A percentile compares a stretch with the other conserved stretches of the same genome.
Evolutionary conservation across 345 rosid genomes (phyloP).

Genomic region (Excoecaria agallocha): DNA sequence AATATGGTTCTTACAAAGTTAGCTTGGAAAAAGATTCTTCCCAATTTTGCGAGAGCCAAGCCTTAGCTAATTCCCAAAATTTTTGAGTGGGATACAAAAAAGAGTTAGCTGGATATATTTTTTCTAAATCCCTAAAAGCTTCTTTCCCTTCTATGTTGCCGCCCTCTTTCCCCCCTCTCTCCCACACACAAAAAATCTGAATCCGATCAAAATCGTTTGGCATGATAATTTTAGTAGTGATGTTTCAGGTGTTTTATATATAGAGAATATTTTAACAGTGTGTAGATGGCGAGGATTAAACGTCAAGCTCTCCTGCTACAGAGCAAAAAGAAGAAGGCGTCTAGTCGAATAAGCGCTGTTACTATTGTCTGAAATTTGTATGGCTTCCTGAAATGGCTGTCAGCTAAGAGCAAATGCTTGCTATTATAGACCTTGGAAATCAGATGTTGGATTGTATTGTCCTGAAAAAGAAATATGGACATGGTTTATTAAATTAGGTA

Average conservation of each 20-base stretch:
- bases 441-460: neutral
- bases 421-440: neutral
- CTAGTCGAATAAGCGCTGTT: slow-evolving; percentile 51
- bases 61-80: no score
- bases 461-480: neutral
- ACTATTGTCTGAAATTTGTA: slow-evolving; percentile 26
- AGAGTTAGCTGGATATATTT: no score
- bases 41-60: no score
- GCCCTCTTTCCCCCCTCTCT: no score
- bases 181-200: no score
- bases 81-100: no score
- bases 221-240: neutral
- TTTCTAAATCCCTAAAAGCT: no score
- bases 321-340: slow-evolving; percentile 77
- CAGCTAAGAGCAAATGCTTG: neutral
- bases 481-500: neutral
- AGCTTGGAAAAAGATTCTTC: no score
- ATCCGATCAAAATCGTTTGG: neutral
- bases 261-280: neutral
- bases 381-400: no score
- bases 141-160: no score
- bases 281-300: slow-evolving; percentile 66
- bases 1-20: no score
- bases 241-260: neutral
- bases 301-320: slow-evolving; percentile 70